A percentile compares a stretch with the other conserved stretches of the same genome.
phyloP scores from a whole-genome alignment of 2,329 filamentous ascomycete species.

The Aspergillus brunneoviolaceus region DNA sequence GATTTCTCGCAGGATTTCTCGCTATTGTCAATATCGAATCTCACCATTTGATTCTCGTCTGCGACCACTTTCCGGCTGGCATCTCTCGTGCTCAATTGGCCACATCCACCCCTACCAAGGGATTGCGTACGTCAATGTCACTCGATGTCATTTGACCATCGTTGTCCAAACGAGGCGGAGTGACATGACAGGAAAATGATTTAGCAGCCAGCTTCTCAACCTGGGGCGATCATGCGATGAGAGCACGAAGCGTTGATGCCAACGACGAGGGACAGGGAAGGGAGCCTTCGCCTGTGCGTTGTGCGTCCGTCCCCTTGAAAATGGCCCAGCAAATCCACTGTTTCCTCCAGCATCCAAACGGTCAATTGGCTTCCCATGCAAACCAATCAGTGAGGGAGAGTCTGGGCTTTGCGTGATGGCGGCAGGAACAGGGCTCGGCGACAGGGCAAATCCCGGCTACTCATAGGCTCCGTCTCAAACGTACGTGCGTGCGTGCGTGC shows the following conservation, averaged over 20 bases:
- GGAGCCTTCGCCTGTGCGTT: too few species aligned
- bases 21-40: too few species aligned
- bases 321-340: too few species aligned
- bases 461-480: background rate
- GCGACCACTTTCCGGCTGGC: background rate
- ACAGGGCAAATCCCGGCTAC: background rate
- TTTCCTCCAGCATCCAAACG: background rate
- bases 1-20: too few species aligned
- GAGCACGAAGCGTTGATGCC: background rate
- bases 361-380: background rate
- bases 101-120: background rate
- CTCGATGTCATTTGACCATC: background rate
- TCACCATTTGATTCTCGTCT: too few species aligned
- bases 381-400: background rate
- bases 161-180: background rate
- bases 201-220: background rate
- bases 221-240: background rate
- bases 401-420: background rate
- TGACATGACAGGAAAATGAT: background rate
- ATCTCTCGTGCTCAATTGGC: background rate
- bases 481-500: background rate
- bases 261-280: background rate
- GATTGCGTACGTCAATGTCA: background rate
- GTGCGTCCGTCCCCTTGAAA: too few species aligned
- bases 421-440: background rate